phyloP scores from a whole-genome alignment of 441 rosid genomes.

The Raphanus hybrid region DNA sequence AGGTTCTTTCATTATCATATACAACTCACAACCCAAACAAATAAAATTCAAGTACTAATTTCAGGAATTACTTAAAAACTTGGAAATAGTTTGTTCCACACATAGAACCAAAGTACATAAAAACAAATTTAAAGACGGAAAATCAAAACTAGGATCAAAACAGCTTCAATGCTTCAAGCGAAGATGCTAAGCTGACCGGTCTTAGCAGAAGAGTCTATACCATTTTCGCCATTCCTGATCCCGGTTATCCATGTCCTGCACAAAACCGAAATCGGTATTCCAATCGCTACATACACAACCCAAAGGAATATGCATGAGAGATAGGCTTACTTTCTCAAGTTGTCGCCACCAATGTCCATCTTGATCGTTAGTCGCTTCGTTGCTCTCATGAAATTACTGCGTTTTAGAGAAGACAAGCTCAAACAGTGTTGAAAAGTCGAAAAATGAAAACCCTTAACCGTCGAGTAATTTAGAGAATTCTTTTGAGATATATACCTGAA shows the following conservation, averaged over 20 bases:
- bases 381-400: slow-evolving; percentile 68
- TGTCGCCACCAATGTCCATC: slow-evolving; percentile 59
- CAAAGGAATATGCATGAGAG: neutral
- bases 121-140: neutral
- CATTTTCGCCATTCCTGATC: slow-evolving; percentile 58
- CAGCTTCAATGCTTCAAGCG: slow-evolving; percentile 47
- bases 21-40: slow-evolving; percentile 30
- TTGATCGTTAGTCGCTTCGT: slow-evolving; percentile 77
- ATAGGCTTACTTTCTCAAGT: slow-evolving; percentile 61
- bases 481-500: slow-evolving; percentile 58
- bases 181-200: slow-evolving; percentile 79
- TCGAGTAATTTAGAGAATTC: neutral
- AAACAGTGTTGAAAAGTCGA: neutral
- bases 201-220: slow-evolving; percentile 69
- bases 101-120: slow-evolving; percentile 10
- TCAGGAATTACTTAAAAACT: neutral
- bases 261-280: slow-evolving; percentile 19
- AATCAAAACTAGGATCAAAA: slow-evolving; percentile 17
- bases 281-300: neutral
- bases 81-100: slow-evolving; percentile 33
- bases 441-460: neutral
- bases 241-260: slow-evolving; percentile 77
- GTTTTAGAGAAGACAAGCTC: slow-evolving; percentile 5
- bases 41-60: slow-evolving; percentile 15
- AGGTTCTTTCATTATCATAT: slow-evolving; percentile 25